Base-by-base conservation (phyloP, 768 basidiomycete species). In the Podaxis pistillaris region DNA sequence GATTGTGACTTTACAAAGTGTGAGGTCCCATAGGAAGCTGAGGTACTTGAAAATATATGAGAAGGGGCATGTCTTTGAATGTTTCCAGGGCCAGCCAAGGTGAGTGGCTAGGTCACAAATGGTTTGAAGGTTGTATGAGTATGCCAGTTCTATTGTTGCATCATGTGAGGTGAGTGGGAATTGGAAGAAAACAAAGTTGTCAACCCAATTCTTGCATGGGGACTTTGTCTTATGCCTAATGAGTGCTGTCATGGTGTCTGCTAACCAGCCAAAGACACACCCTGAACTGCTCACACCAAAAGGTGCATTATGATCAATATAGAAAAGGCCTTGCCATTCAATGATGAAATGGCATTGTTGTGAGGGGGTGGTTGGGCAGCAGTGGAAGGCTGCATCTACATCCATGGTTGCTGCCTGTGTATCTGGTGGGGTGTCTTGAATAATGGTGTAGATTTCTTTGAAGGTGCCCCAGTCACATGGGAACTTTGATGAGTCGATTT, bases 81-180 rank as follows among this genome's bases (percentile, higher is more conserved):
- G 56, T 36, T 75, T 72, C 77, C 76, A 78, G 0, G 77, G 77
- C 73, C 74, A 75, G 0, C 77, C 75, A 0, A 78, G 63, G 0
- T 56, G 38, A 68, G 68, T 3, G 13, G 38, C 1, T 68, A 76
- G 60, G 0, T 56, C 54, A 26, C 60, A 56, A 12, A 72, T 63
- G 0, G 57, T 12, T 0, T 13, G 8, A 1, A 70, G 55, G n/a
- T 60, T 61, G 17, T 26, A 41, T 41, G 40, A 8, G 11, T 41
- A 41, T 41, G 37, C 11, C 24, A 2, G 62, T 59, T 5, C 30
- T 9, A 41, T 7, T 26, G 30, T 8, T 19, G 30, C 17, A 36
- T 4, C 11, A 12, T 17, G 3, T 2, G n/a, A 15, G 1, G 33
- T 28, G 22, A 36, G 28, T 9, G 68, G 70, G 13, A 58, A 63